phyloP scores from a whole-genome alignment of 768 basidiomycete genomes.

The Galerina marginata region DNA sequence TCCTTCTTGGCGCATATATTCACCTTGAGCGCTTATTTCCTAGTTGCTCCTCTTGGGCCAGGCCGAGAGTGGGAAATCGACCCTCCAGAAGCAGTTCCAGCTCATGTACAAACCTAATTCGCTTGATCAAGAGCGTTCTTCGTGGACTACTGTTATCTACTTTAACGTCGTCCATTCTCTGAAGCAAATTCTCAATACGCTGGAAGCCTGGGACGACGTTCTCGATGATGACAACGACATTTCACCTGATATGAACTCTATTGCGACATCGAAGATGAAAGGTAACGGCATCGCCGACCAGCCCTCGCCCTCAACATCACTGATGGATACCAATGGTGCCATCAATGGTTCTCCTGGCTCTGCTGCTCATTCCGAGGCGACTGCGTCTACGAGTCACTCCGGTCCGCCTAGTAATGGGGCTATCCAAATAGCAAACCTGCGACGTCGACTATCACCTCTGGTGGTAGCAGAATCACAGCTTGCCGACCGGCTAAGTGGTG shows the following conservation, averaged over 20 bases:
- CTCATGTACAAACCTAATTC: constrained; percentile 80
- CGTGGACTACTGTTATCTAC: constrained; percentile 78
- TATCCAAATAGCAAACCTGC: constrained; percentile 57
- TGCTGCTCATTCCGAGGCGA: constrained; percentile 31
- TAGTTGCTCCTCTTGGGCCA: constrained; percentile 79
- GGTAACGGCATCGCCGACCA: constrained; percentile 41
- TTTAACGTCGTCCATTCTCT: constrained; percentile 78
- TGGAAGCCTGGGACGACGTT: constrained; percentile 66
- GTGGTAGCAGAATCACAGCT: constrained; percentile 66
- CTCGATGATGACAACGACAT: constrained; percentile 52
- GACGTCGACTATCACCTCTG: constrained; percentile 63
- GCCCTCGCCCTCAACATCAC: constrained; percentile 45
- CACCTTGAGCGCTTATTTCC: constrained; percentile 20
- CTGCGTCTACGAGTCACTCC: constrained; percentile 32
- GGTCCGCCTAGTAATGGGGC: constrained; percentile 35
- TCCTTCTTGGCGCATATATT: constrained; percentile 41
- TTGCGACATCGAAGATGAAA: constrained; percentile 31
- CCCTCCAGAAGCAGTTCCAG: constrained; percentile 80
- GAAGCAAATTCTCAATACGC: constrained; percentile 67
- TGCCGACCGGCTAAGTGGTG: constrained; percentile 76
- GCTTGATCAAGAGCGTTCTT: constrained; percentile 69
- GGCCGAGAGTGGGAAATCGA: constrained; percentile 80
- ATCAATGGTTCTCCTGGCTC: constrained; percentile 32
- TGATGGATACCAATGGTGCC: constrained; percentile 29
- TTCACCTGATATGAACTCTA: constrained; percentile 33